Evolutionary conservation across 495 filamentous ascomycete genomes (phyloP).

Genomic region (Lasiosphaeria hispida): DNA sequence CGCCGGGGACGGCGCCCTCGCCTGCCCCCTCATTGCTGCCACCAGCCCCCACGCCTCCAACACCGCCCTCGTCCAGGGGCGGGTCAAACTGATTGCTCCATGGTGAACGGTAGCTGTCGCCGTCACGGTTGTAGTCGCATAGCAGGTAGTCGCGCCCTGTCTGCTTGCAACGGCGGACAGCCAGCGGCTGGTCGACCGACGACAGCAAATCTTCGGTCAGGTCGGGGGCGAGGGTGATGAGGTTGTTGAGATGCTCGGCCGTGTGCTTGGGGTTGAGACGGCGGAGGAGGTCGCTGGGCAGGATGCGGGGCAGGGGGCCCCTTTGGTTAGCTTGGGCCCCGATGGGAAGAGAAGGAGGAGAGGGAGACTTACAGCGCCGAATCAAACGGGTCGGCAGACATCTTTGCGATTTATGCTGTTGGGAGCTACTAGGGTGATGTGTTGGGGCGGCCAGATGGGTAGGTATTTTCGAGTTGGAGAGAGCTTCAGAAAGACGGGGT

Average conservation of each 20-base stretch:
- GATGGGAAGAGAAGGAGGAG: constrained; percentile 8
- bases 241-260: constrained; percentile 73
- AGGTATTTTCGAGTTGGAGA: no score
- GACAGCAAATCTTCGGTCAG: constrained; percentile 97
- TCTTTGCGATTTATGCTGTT: constrained; percentile 26
- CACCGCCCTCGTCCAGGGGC: constrained; percentile 54
- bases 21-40: constrained; percentile 45
- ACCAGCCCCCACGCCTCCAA: constrained; percentile 38
- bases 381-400: constrained; percentile 64
- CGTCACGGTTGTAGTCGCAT: constrained; percentile 99
- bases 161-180: constrained; percentile 78
- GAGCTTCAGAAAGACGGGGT: no score
- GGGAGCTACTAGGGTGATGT: background rate
- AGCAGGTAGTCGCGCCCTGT: constrained; percentile 94
- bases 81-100: constrained; percentile 99
- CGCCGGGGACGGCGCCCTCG: constrained; percentile 74
- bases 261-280: constrained; percentile 94
- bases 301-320: no score
- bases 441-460: no score
- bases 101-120: constrained; percentile 91
- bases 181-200: constrained; percentile 92
- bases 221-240: constrained; percentile 82
- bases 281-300: constrained; percentile 87
- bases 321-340: constrained; percentile 4
- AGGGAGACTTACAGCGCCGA: constrained; percentile 68